A percentile compares a stretch with the other conserved stretches of the same genome.
These are phyloP conservation scores for Furcasterigmium furcatum DNA, from an alignment of 2,329 filamentous ascomycete genomes.

Conservation along the genomic window DNA sequence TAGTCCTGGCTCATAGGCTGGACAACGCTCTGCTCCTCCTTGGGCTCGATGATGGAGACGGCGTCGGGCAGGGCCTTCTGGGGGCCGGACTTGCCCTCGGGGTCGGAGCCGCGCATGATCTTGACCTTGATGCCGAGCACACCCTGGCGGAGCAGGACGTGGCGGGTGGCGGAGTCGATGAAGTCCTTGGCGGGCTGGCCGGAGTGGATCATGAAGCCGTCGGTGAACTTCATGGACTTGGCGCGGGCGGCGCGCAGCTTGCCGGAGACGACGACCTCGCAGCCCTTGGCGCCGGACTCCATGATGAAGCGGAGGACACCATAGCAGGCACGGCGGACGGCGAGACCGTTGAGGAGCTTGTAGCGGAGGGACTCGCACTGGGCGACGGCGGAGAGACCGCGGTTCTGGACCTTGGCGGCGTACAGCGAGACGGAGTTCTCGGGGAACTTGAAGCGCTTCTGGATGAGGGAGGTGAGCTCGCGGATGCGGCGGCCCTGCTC, in stretches of 20 bases:
- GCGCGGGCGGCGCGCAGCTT: conserved; percentile 98
- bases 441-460: conserved; percentile 99
- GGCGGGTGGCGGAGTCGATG: conserved; percentile 96
- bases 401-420: conserved; percentile 99
- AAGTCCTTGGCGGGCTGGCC: conserved; percentile 99
- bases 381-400: conserved; percentile 98
- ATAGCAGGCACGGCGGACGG: conserved; percentile 98
- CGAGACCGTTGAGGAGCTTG: conserved; percentile 99
- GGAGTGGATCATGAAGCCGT: conserved; percentile 99
- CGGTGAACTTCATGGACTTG: conserved; percentile 99
- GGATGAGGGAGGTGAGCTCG: conserved; percentile 99
- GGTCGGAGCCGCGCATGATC: conserved; percentile 99
- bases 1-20: conserved; percentile 98
- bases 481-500: conserved; percentile 99
- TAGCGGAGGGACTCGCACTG: conserved; percentile 99
- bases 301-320: conserved; percentile 99
- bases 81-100: conserved; percentile 97
- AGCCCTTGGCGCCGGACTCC: conserved; percentile 99
- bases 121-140: conserved; percentile 99
- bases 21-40: conserved; percentile 95
- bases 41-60: conserved; percentile 99
- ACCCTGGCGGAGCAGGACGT: conserved; percentile 99
- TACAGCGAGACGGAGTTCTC: conserved; percentile 99
- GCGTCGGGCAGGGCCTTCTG: conserved; percentile 97
- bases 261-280: conserved; percentile 98